Evolutionary conservation across 352 stramenopile species (phyloP).

Genomic region (Plasmopara viticola): DNA sequence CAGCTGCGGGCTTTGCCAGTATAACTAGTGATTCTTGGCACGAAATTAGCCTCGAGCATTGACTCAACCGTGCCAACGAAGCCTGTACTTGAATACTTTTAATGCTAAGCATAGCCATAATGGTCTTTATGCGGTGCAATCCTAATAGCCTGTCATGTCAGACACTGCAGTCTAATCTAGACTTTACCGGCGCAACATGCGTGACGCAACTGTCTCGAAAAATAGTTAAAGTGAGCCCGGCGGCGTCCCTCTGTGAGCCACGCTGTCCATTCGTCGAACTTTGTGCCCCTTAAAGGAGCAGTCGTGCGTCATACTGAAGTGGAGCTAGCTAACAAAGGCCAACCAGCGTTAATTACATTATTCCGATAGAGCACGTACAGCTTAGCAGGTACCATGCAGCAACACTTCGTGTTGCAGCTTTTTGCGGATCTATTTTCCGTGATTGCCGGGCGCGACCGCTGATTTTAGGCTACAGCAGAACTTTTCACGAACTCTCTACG

Average conservation of each 20-base stretch:
- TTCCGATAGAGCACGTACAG: too few relatives aligned
- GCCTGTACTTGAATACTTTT: too few relatives aligned
- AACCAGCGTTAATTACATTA: not conserved
- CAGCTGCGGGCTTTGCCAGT: slow-evolving; percentile 5
- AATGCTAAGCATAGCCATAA: not conserved
- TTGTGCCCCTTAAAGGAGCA: slow-evolving; percentile 10
- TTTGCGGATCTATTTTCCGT: slow-evolving; percentile 4
- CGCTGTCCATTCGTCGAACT: slow-evolving; percentile 12
- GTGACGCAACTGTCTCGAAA: not conserved
- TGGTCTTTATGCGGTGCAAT: not conserved
- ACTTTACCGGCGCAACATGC: not conserved
- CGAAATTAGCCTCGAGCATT: not conserved
- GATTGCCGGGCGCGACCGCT: slow-evolving; percentile 10
- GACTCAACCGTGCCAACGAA: too few relatives aligned
- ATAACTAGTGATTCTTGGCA: slow-evolving; percentile 1
- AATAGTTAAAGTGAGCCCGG: not conserved
- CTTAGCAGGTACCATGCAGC: too few relatives aligned
- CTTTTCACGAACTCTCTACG: slow-evolving; percentile 31
- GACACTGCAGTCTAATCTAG: not conserved
- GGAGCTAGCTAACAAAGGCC: not conserved
- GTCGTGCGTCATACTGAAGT: slow-evolving; percentile 8
- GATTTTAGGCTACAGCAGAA: slow-evolving; percentile 22
- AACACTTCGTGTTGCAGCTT: not conserved
- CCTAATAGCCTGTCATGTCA: not conserved
- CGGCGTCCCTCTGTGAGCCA: slow-evolving; percentile 4